Evolutionary conservation across 2,329 filamentous ascomycete species (phyloP).

Genomic region (Fusarium coicis): DNA sequence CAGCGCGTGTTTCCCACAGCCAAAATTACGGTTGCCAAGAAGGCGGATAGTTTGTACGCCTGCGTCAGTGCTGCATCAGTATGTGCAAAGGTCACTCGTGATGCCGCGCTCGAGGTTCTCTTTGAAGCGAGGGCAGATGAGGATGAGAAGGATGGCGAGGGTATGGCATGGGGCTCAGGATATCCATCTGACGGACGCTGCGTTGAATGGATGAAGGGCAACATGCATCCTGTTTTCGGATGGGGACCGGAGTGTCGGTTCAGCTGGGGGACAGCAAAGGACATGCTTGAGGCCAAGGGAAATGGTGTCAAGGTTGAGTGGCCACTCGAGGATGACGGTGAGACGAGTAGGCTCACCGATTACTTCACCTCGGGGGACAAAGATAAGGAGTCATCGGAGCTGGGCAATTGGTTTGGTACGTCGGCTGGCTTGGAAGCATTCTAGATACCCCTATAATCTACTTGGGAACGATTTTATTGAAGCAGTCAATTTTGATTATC

Average conservation of each 20-base stretch:
- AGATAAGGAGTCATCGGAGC: slow-evolving; percentile 67
- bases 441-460: slow-evolving; percentile 51
- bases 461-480: background rate
- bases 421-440: slow-evolving; percentile 77
- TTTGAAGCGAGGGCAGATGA: slow-evolving; percentile 62
- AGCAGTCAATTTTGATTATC: background rate
- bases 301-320: slow-evolving; percentile 81
- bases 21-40: slow-evolving; percentile 82
- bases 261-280: slow-evolving; percentile 95
- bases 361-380: slow-evolving; percentile 68
- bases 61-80: slow-evolving; percentile 94
- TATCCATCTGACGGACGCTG: slow-evolving; percentile 91
- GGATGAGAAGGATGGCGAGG: slow-evolving; percentile 51
- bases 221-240: slow-evolving; percentile 94
- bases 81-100: slow-evolving; percentile 94
- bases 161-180: slow-evolving; percentile 83
- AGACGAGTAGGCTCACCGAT: slow-evolving; percentile 77
- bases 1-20: slow-evolving; percentile 84
- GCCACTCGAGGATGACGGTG: slow-evolving; percentile 78
- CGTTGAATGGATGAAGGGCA: slow-evolving; percentile 80
- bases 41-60: slow-evolving; percentile 92
- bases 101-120: slow-evolving; percentile 85
- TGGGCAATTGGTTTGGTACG: slow-evolving; percentile 85
- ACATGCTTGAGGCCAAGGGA: slow-evolving; percentile 84
- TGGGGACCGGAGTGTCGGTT: slow-evolving; percentile 95